A percentile compares a stretch with the other conserved stretches of the same genome.
phyloP scores from a whole-genome alignment of 208 protist genomes.

The Acanthamoeba lenticulata region DNA sequence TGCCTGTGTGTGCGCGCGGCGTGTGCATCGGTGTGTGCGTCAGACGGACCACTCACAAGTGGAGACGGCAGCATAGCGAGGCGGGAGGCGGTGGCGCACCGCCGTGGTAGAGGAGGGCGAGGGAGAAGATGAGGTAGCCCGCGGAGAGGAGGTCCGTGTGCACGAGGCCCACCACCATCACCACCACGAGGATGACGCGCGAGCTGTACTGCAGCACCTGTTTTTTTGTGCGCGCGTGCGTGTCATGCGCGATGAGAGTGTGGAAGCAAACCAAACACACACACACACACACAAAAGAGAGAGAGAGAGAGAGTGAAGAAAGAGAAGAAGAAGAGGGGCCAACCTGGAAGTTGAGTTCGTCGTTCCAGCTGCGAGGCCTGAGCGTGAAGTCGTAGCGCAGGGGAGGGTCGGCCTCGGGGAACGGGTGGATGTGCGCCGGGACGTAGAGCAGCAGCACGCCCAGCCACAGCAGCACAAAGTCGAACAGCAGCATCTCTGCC shows the following conservation, averaged over 20 bases:
- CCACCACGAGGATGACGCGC: slow-evolving; percentile 44
- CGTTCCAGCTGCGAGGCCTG: slow-evolving; percentile 57
- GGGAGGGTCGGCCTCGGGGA: slow-evolving; percentile 10
- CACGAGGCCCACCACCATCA: background rate
- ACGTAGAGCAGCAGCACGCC: slow-evolving; percentile 5
- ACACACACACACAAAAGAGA: no score
- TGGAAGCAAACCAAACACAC: no score
- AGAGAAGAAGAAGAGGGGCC: background rate
- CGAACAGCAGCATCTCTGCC: slow-evolving; percentile 1
- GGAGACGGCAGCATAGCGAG: background rate
- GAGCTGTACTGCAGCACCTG: slow-evolving; percentile 47
- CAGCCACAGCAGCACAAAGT: slow-evolving; percentile 28
- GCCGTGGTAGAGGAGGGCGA: slow-evolving; percentile 39
- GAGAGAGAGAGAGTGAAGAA: background rate
- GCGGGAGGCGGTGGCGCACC: background rate
- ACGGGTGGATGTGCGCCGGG: background rate
- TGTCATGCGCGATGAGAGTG: no score
- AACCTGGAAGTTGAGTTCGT: slow-evolving; percentile 58
- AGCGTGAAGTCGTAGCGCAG: slow-evolving; percentile 53
- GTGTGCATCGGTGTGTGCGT: background rate
- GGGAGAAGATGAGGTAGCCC: slow-evolving; percentile 50
- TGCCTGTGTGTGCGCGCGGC: background rate
- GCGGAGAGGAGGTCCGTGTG: slow-evolving; percentile 50
- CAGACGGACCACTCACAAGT: background rate
- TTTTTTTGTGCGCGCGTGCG: no score